Evolutionary conservation across 208 protist species (phyloP).

Genomic region (Wallacemonas sp.): DNA sequence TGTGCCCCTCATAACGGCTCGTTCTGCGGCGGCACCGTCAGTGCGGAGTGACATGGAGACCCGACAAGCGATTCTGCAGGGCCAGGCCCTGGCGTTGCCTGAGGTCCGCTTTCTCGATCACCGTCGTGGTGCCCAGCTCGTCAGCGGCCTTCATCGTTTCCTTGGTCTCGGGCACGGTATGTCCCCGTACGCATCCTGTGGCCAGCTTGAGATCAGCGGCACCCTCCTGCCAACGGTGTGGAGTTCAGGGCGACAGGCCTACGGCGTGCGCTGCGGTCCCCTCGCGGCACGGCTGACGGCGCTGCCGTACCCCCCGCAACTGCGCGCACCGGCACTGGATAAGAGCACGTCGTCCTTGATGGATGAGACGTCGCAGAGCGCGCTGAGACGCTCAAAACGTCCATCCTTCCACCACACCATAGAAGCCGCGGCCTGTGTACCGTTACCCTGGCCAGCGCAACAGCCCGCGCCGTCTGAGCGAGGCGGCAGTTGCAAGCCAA

Average conservation of each 20-base stretch:
- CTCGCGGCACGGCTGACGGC: constrained; percentile 16
- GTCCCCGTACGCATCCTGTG: neutral
- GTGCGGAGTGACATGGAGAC: too few species aligned
- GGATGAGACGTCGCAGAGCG: constrained; percentile 8
- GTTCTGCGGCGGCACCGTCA: too few species aligned
- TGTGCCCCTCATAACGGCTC: neutral
- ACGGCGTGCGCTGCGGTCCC: constrained; percentile 17
- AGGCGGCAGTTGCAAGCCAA: too few species aligned
- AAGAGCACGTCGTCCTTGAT: neutral
- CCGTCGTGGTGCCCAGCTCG: constrained; percentile 19
- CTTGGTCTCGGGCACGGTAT: constrained; percentile 3
- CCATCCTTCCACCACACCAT: constrained; percentile 18
- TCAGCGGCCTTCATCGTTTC: neutral
- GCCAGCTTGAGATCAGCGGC: constrained; percentile 21
- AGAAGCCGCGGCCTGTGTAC: constrained; percentile 22
- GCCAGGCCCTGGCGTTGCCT: neutral
- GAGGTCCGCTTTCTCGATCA: constrained; percentile 2
- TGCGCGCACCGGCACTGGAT: neutral
- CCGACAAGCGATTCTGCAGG: neutral
- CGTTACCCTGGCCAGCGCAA: neutral
- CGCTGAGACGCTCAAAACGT: neutral
- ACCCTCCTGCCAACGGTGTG: constrained; percentile 12
- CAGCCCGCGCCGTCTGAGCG: neutral
- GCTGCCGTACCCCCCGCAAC: constrained; percentile 1
- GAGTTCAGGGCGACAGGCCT: constrained; percentile 12